A percentile compares a stretch with the other conserved stretches of the same genome.
These are phyloP conservation scores for Chalciporus sphaerocephalus DNA, from an alignment of 768 basidiomycete genomes.

Conservation along the genomic window DNA sequence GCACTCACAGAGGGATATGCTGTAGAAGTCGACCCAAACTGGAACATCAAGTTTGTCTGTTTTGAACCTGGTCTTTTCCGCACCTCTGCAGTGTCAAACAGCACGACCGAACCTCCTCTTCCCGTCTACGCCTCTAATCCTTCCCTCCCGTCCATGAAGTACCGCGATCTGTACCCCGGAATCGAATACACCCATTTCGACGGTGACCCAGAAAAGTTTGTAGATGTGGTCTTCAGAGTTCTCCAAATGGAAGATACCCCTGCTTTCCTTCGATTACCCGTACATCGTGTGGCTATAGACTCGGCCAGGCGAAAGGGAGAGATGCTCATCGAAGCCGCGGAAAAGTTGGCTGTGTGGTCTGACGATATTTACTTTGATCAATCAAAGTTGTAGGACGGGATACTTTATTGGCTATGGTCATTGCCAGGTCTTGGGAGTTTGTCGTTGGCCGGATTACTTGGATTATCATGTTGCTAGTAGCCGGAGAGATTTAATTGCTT, in stretches of 20 bases:
- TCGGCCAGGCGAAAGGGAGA: neutral
- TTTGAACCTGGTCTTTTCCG: constrained; percentile 2
- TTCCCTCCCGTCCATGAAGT: constrained; percentile 1
- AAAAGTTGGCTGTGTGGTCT: constrained; percentile 20
- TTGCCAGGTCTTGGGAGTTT: too few species aligned
- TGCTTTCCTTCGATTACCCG: constrained; percentile 12
- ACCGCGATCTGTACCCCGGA: neutral
- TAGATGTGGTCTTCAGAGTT: constrained; percentile 4
- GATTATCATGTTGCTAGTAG: too few species aligned
- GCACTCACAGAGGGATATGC: constrained; percentile 12
- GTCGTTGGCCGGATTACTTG: too few species aligned
- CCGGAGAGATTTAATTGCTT: too few species aligned
- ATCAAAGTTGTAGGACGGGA: too few species aligned
- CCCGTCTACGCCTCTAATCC: constrained; percentile 14
- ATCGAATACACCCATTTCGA: neutral
- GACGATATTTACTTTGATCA: constrained; percentile 14
- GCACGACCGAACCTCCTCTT: constrained; percentile 2
- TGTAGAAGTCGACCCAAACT: constrained; percentile 16
- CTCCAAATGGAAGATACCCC: constrained; percentile 14
- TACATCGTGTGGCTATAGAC: neutral
- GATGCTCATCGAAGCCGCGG: constrained; percentile 10
- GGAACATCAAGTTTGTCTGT: constrained; percentile 18
- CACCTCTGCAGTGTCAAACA: neutral
- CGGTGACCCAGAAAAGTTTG: constrained; percentile 18
- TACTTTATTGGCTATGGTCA: too few species aligned